A percentile compares a stretch with the other conserved stretches of the same genome.
These are phyloP conservation scores for Trichoderma harzianum DNA, from an alignment of 2,329 filamentous ascomycete genomes.

Conservation along the genomic window DNA sequence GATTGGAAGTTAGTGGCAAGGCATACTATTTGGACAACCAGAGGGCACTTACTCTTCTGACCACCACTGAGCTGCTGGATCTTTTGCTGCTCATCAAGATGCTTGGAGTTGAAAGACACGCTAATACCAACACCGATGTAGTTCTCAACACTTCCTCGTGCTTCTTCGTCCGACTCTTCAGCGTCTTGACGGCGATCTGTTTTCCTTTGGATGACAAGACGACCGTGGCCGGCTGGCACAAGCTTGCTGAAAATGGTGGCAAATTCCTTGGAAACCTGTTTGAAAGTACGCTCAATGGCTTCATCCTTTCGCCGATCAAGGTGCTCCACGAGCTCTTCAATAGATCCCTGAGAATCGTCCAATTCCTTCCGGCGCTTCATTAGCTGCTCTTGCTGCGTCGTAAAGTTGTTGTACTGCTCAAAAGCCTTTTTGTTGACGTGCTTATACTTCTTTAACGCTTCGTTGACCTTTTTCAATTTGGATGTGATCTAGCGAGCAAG, in stretches of 20 bases:
- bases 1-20: constrained; percentile 22
- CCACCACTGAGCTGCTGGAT: constrained; percentile 97
- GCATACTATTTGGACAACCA: not conserved
- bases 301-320: constrained; percentile 96
- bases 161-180: constrained; percentile 65
- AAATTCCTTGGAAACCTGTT: constrained; percentile 93
- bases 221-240: constrained; percentile 87
- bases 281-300: constrained; percentile 97
- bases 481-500: constrained; percentile 46
- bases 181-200: constrained; percentile 65
- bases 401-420: constrained; percentile 98
- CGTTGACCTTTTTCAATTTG: constrained; percentile 84
- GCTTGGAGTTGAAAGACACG: constrained; percentile 97
- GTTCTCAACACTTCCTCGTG: constrained; percentile 77
- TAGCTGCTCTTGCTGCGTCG: constrained; percentile 82
- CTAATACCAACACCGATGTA: constrained; percentile 95
- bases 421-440: constrained; percentile 99
- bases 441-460: constrained; percentile 91
- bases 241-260: constrained; percentile 90
- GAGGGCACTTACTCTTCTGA: constrained; percentile 75
- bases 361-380: constrained; percentile 83
- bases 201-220: constrained; percentile 88
- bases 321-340: constrained; percentile 87
- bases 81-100: constrained; percentile 90
- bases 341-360: constrained; percentile 79